Evolutionary conservation across 306 rosid genomes (phyloP).

Genomic region (Cicer yamashitae): DNA sequence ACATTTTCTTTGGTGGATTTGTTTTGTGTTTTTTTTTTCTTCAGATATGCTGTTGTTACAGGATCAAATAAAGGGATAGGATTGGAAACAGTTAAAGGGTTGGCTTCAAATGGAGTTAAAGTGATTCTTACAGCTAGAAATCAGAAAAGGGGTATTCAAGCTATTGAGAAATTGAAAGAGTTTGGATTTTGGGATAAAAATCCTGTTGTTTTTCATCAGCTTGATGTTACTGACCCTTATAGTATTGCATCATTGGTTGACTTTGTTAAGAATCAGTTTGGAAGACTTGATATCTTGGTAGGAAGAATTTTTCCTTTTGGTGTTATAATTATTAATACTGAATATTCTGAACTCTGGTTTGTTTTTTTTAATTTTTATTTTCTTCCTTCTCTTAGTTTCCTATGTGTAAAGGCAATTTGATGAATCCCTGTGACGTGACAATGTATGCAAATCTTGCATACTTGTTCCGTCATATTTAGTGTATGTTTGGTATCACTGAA

Average conservation of each 20-base stretch:
- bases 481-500: too few relatives aligned
- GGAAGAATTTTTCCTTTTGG: slow-evolving; percentile 13
- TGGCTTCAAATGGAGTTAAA: slow-evolving; percentile 51
- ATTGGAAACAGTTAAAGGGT: slow-evolving; percentile 46
- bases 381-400: slow-evolving; percentile 12
- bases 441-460: slow-evolving; percentile 18
- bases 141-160: slow-evolving; percentile 49
- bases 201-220: slow-evolving; percentile 51
- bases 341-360: background rate
- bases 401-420: slow-evolving; percentile 6
- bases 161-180: slow-evolving; percentile 40
- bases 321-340: background rate
- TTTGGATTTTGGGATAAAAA: slow-evolving; percentile 26
- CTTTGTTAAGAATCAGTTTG: slow-evolving; percentile 49
- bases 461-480: background rate
- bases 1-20: background rate
- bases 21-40: background rate
- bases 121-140: slow-evolving; percentile 58
- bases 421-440: slow-evolving; percentile 5
- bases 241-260: slow-evolving; percentile 47
- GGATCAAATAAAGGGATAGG: slow-evolving; percentile 61
- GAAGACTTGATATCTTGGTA: slow-evolving; percentile 58
- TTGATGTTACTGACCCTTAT: slow-evolving; percentile 54
- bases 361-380: background rate
- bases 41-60: slow-evolving; percentile 61